Evolutionary conservation across 2,329 filamentous ascomycete genomes (phyloP).

Genomic region (Aspergillus ochraceus): DNA sequence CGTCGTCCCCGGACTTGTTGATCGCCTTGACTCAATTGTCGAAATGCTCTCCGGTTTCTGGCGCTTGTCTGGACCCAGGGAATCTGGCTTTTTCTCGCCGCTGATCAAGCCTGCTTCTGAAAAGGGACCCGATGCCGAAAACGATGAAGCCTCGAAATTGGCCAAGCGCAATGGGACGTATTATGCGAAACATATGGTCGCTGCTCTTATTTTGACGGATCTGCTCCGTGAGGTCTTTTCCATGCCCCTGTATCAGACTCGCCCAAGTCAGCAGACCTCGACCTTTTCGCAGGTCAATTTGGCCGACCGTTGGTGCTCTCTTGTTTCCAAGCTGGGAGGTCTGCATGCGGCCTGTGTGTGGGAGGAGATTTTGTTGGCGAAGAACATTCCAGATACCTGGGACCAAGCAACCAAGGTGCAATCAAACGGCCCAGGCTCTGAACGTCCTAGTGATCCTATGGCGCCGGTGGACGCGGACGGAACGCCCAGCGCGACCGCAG

Average conservation of each 20-base stretch:
- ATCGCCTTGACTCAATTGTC: conserved; percentile 69
- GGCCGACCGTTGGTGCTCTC: conserved; percentile 75
- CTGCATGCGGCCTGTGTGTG: conserved; percentile 78
- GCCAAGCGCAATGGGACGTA: conserved; percentile 65
- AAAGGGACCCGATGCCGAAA: conserved; percentile 19
- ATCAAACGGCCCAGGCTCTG: conserved; percentile 35
- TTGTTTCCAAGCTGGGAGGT: conserved; percentile 73
- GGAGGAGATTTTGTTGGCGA: conserved; percentile 77
- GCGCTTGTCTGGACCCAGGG: conserved; percentile 44
- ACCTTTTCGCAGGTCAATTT: conserved; percentile 77
- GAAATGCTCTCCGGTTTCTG: conserved; percentile 68
- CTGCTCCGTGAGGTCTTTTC: conserved; percentile 74
- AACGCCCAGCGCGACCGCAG: conserved; percentile 19
- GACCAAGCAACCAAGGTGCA: conserved; percentile 48
- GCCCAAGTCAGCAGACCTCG: conserved; percentile 59
- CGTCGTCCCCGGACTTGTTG: conserved; percentile 77
- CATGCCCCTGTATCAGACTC: conserved; percentile 60
- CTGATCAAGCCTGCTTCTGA: conserved; percentile 49
- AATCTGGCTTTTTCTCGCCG: conserved; percentile 67
- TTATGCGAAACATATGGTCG: conserved; percentile 75
- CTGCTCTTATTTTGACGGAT: conserved; percentile 72
- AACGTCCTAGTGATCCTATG: conserved; percentile 43
- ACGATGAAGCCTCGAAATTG: conserved; percentile 31
- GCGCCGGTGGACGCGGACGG: conserved; percentile 23
- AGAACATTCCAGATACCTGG: conserved; percentile 66